Evolutionary conservation across 495 filamentous ascomycete species (phyloP).

Genomic region (Lindgomyces ingoldianus): DNA sequence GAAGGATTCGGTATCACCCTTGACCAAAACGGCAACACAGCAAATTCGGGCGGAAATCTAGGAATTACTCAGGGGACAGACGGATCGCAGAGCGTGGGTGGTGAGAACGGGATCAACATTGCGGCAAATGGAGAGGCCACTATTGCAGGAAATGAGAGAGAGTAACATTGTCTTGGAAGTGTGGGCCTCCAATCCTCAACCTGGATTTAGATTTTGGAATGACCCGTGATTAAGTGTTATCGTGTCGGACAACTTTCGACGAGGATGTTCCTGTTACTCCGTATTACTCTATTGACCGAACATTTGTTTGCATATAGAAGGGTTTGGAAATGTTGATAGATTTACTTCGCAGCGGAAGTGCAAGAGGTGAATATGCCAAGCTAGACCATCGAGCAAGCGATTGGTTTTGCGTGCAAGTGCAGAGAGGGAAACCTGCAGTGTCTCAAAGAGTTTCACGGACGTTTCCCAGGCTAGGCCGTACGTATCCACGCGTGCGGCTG

Average conservation of each 20-base stretch:
- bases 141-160: constrained; percentile 23
- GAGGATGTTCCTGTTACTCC: too few relatives aligned
- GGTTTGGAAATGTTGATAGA: background rate
- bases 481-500: too few relatives aligned
- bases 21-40: constrained; percentile 10
- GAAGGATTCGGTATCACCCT: constrained; percentile 24
- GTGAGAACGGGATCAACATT: constrained; percentile 26
- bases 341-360: background rate
- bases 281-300: too few relatives aligned
- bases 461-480: too few relatives aligned
- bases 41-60: constrained; percentile 23
- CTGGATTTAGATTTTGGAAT: background rate
- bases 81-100: constrained; percentile 21
- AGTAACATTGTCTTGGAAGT: background rate
- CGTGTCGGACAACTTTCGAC: background rate
- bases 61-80: constrained; percentile 25
- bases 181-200: background rate
- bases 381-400: background rate
- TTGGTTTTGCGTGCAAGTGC: background rate
- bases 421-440: background rate
- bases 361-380: background rate
- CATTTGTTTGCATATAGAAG: too few relatives aligned
- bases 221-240: background rate
- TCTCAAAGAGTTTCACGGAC: constrained; percentile 3
- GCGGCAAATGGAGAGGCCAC: constrained; percentile 16